Evolutionary conservation across 352 stramenopile species (phyloP).

Genomic region (Globisporangium camurandrum): DNA sequence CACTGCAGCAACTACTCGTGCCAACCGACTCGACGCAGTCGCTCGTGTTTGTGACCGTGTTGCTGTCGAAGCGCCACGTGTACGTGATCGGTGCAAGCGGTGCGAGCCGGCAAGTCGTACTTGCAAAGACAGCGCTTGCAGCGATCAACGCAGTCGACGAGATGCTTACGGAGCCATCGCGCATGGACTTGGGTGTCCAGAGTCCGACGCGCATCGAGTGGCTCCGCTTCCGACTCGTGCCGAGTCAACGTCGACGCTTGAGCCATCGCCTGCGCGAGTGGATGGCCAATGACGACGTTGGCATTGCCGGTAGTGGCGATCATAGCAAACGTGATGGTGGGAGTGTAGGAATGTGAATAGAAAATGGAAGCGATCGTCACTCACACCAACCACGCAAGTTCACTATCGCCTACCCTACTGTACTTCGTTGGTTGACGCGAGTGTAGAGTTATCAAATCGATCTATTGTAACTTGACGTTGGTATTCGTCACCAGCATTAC

Average conservation of each 20-base stretch:
- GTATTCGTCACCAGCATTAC: too few species aligned
- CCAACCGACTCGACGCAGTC: slow-evolving; percentile 16
- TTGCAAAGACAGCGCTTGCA: slow-evolving; percentile 34
- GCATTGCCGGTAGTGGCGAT: too few species aligned
- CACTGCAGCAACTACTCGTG: slow-evolving; percentile 27
- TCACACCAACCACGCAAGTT: too few species aligned
- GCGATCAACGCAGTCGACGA: slow-evolving; percentile 63
- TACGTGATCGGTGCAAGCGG: slow-evolving; percentile 49
- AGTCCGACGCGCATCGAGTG: slow-evolving; percentile 27
- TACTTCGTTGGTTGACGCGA: too few species aligned
- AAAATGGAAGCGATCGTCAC: too few species aligned
- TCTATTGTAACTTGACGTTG: too few species aligned
- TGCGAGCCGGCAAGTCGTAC: slow-evolving; percentile 29
- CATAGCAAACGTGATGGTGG: too few species aligned
- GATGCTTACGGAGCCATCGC: slow-evolving; percentile 48
- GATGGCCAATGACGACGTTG: slow-evolving; percentile 21
- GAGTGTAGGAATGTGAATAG: too few species aligned
- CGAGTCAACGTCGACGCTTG: slow-evolving; percentile 43
- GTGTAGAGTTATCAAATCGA: too few species aligned
- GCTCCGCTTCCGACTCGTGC: slow-evolving; percentile 49
- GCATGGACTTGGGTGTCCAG: slow-evolving; percentile 55
- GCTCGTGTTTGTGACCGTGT: slow-evolving; percentile 35
- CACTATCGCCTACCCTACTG: too few species aligned
- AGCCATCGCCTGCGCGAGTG: slow-evolving; percentile 54
- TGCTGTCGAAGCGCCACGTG: slow-evolving; percentile 31